Conservation (phyloP, 305 asterid species). For the Fraxinus angustifolia region DNA sequence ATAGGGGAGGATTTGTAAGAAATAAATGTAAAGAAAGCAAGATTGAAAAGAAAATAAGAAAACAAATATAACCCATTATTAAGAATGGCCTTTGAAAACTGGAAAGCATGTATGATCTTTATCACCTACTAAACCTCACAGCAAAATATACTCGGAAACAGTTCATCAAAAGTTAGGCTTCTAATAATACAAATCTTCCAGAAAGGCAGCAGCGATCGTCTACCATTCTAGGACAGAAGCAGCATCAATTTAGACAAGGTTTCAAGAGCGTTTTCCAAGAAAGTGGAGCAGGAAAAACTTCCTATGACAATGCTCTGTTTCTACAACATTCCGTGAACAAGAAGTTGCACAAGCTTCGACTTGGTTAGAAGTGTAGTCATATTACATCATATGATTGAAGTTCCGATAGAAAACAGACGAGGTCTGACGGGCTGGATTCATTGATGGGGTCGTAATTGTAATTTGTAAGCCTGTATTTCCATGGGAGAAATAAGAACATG, state of each 20-base stretch:
- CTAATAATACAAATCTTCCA: slow-evolving; percentile 2
- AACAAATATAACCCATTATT: not conserved
- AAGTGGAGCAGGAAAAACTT: slow-evolving; percentile 1
- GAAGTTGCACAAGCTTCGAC: slow-evolving; percentile 4
- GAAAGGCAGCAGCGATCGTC: not conserved
- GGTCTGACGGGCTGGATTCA: not conserved
- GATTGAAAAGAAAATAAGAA: not conserved
- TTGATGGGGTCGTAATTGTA: slow-evolving; percentile 54
- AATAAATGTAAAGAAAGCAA: not conserved
- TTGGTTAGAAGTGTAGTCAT: slow-evolving; percentile 2
- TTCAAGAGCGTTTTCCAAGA: not conserved
- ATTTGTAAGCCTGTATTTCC: slow-evolving; percentile 93
- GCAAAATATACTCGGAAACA: not conserved
- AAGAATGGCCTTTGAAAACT: not conserved
- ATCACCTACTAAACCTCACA: not conserved
- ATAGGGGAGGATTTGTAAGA: not conserved
- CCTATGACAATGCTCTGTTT: slow-evolving; percentile 5
- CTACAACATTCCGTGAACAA: slow-evolving; percentile 25
- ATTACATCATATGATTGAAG: not conserved
- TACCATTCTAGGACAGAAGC: not conserved
- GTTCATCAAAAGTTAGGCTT: not conserved
- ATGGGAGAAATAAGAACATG: slow-evolving; percentile 77
- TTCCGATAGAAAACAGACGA: not conserved
- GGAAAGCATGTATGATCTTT: not conserved
- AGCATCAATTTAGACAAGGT: not conserved